These are phyloP conservation scores for Apiotrichum gamsii DNA, from an alignment of 1,284 basidiomycete species.

Conservation along the genomic window DNA sequence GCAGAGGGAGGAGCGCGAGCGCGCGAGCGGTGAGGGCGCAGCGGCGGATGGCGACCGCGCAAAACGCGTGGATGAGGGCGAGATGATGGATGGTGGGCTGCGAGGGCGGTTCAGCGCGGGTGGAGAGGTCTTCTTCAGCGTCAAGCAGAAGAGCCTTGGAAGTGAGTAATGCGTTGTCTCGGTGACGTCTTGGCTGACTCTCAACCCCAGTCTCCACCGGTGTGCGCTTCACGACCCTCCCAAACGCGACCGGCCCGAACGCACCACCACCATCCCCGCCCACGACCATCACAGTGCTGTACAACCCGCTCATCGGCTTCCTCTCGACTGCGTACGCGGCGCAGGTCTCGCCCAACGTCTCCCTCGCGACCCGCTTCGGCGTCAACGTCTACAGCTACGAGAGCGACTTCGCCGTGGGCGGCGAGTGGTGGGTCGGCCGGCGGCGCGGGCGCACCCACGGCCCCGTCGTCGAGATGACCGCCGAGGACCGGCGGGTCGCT, in stretches of 20 bases:
- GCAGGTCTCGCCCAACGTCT: constrained; percentile 76
- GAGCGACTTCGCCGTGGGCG: constrained; percentile 90
- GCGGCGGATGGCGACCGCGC: constrained; percentile 2
- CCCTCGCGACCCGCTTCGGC: constrained; percentile 83
- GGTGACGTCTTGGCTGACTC: not conserved
- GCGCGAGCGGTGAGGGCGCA: constrained; percentile 22
- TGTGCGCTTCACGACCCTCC: constrained; percentile 65
- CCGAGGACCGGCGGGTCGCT: constrained; percentile 5
- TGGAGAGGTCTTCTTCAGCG: constrained; percentile 88
- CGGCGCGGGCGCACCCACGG: constrained; percentile 9
- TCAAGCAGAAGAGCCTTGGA: constrained; percentile 86
- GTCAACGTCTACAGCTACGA: constrained; percentile 97
- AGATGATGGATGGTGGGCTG: constrained; percentile 79
- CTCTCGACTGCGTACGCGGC: constrained; percentile 87
- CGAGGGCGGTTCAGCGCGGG: constrained; percentile 85
- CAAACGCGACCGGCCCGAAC: constrained; percentile 35
- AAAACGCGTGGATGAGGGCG: constrained; percentile 78
- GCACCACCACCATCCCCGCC: constrained; percentile 62
- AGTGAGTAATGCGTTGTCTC: constrained; percentile 53
- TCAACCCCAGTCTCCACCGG: constrained; percentile 83
- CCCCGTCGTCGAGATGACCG: constrained; percentile 10
- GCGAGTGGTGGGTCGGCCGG: constrained; percentile 81
- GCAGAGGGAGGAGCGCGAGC: constrained; percentile 30
- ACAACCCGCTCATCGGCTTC: constrained; percentile 96
- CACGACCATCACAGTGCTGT: constrained; percentile 86